Percentiles rank a stretch among this genome's conserved stretches.
Conservation (phyloP, 345 rosid genomes). For the Ceriops zippeliana region DNA sequence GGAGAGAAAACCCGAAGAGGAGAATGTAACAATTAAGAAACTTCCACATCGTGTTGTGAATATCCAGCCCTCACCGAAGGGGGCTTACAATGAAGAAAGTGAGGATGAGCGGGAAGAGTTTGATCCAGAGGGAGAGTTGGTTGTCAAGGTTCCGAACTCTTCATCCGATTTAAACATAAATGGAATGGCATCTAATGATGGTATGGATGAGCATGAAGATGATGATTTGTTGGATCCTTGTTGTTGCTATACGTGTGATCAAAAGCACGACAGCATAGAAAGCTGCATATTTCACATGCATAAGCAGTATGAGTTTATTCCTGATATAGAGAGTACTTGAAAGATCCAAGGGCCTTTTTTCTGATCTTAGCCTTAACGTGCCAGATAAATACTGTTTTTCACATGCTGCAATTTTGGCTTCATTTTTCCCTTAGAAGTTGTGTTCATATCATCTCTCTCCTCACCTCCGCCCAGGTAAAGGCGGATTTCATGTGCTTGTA, state of each 20-base stretch:
- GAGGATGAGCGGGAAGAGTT: constrained; percentile 48
- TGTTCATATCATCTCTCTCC: too few relatives aligned
- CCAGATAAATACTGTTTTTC: not conserved
- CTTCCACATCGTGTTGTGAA: constrained; percentile 41
- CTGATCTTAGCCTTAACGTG: constrained; percentile 87
- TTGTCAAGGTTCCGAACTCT: constrained; percentile 48
- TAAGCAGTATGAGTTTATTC: too few relatives aligned
- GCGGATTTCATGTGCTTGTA: constrained; percentile 83
- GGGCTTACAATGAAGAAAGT: constrained; percentile 22
- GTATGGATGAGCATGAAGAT: constrained; percentile 40
- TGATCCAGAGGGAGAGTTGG: constrained; percentile 69
- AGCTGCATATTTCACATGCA: too few relatives aligned
- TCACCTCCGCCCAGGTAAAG: constrained; percentile 46
- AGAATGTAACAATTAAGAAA: constrained; percentile 48
- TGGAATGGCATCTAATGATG: constrained; percentile 29
- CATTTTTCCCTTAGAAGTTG: too few relatives aligned
- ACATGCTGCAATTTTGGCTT: too few relatives aligned
- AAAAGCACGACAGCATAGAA: too few relatives aligned
- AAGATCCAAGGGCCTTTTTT: constrained; percentile 61
- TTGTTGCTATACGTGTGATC: constrained; percentile 26
- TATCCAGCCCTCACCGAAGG: constrained; percentile 28
- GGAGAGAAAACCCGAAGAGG: constrained; percentile 46
- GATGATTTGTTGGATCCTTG: constrained; percentile 62
- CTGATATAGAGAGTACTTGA: not conserved
- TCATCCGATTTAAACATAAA: constrained; percentile 50